Percentiles rank a stretch among this genome's conserved stretches.
These are phyloP conservation scores for Rhodotorula graminis DNA, from an alignment of 768 basidiomycete species.

Conservation along the genomic window DNA sequence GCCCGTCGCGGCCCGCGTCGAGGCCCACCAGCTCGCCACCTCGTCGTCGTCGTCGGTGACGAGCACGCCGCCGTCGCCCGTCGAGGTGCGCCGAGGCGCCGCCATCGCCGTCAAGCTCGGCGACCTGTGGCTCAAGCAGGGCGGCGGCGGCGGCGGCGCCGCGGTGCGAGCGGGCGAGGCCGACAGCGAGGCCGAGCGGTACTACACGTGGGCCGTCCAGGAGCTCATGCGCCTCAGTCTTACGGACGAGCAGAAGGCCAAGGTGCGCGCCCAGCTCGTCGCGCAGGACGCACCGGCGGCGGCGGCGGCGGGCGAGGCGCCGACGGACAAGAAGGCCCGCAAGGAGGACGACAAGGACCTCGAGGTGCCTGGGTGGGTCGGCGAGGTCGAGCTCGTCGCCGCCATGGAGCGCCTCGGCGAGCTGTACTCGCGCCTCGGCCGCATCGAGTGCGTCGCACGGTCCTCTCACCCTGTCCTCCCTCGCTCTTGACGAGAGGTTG, in stretches of 20 bases:
- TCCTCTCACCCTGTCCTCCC: neutral
- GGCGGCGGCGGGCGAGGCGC: neutral
- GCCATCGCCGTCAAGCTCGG: slow-evolving; percentile 33
- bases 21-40: slow-evolving; percentile 1
- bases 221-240: slow-evolving; percentile 34
- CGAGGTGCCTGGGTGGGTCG: slow-evolving; percentile 25
- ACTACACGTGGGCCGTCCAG: slow-evolving; percentile 30
- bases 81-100: slow-evolving; percentile 12
- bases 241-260: slow-evolving; percentile 19
- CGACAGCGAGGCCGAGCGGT: slow-evolving; percentile 30
- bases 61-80: neutral
- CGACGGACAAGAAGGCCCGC: neutral
- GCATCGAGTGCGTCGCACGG: slow-evolving; percentile 18
- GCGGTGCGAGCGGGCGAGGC: slow-evolving; percentile 8
- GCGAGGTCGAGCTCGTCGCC: slow-evolving; percentile 26
- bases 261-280: neutral
- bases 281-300: neutral
- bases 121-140: slow-evolving; percentile 17
- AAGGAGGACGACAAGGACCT: neutral
- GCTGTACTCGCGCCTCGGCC: slow-evolving; percentile 30
- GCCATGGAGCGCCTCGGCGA: slow-evolving; percentile 37
- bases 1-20: slow-evolving; percentile 18
- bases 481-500: neutral
- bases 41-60: too few species aligned
- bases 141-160: neutral